Evolutionary conservation across 1,284 basidiomycete species (phyloP).

Genomic region (Apiotrichum laibachii): DNA sequence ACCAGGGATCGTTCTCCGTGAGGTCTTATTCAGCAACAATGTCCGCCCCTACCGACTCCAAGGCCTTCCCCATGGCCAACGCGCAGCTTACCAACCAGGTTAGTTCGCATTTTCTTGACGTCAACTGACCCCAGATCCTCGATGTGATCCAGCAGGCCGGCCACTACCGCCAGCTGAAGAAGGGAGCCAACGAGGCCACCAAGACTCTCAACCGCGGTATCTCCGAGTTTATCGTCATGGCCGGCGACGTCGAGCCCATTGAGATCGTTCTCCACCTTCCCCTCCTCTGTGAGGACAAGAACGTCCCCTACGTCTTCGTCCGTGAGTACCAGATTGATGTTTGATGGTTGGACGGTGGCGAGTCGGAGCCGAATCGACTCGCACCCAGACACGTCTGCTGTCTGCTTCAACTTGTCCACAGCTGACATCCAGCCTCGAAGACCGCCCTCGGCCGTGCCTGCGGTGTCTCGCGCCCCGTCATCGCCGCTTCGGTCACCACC

Average conservation of each 20-base stretch:
- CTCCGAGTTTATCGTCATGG: slow-evolving; percentile 96
- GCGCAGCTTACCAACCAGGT: slow-evolving; percentile 92
- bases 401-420: background rate
- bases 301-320: slow-evolving; percentile 94
- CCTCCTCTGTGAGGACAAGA: slow-evolving; percentile 99
- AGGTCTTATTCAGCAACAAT: slow-evolving; percentile 25
- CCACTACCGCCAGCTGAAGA: slow-evolving; percentile 91
- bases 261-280: slow-evolving; percentile 95
- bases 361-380: too few species aligned
- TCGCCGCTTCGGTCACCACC: slow-evolving; percentile 90
- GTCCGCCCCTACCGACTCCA: slow-evolving; percentile 56
- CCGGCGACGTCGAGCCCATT: slow-evolving; percentile 79
- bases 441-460: slow-evolving; percentile 83
- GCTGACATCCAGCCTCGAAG: slow-evolving; percentile 14
- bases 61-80: slow-evolving; percentile 91
- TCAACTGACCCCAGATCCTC: slow-evolving; percentile 62
- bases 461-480: slow-evolving; percentile 92
- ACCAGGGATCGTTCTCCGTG: slow-evolving; percentile 39
- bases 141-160: slow-evolving; percentile 81
- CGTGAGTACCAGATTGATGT: too few species aligned
- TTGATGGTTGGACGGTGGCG: too few species aligned
- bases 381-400: background rate
- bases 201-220: slow-evolving; percentile 88
- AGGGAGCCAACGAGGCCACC: slow-evolving; percentile 67
- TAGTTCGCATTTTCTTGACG: slow-evolving; percentile 38